A percentile compares a stretch with the other conserved stretches of the same genome.
phyloP scores from a whole-genome alignment of 352 stramenopile species.

The Phytophthora tentaculata region DNA sequence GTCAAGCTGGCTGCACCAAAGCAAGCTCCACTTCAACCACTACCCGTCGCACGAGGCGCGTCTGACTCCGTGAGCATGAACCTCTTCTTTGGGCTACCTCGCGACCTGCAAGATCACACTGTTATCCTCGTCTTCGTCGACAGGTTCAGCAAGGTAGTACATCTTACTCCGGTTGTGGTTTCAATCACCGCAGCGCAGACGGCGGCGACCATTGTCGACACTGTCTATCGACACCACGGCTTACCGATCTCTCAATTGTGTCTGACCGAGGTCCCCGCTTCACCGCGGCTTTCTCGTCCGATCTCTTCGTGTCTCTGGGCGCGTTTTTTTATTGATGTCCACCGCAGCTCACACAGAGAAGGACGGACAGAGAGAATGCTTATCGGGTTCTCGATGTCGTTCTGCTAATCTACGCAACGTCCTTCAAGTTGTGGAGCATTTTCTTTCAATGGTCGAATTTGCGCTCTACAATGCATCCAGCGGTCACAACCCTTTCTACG shows the following conservation, averaged over 20 bases:
- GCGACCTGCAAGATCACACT: background rate
- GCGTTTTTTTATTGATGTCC: background rate
- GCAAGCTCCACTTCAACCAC: background rate
- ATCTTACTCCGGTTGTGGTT: background rate
- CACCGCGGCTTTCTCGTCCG: conserved; percentile 18
- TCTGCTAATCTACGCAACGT: conserved; percentile 6
- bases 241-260: background rate
- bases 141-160: background rate
- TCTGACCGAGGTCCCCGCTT: conserved; percentile 17
- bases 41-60: background rate
- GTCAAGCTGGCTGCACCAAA: background rate
- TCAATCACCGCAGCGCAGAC: background rate
- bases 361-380: conserved; percentile 39
- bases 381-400: conserved; percentile 26
- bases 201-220: background rate
- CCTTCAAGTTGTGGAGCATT: background rate
- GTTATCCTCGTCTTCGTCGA: background rate
- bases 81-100: background rate
- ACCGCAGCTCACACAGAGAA: conserved; percentile 15
- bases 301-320: conserved; percentile 11
- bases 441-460: background rate
- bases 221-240: background rate
- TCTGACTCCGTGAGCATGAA: background rate
- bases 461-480: background rate
- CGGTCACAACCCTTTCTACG: background rate